Base-by-base conservation (phyloP, 2,329 filamentous ascomycete species). In the Ophiostoma tasmaniense region DNA sequence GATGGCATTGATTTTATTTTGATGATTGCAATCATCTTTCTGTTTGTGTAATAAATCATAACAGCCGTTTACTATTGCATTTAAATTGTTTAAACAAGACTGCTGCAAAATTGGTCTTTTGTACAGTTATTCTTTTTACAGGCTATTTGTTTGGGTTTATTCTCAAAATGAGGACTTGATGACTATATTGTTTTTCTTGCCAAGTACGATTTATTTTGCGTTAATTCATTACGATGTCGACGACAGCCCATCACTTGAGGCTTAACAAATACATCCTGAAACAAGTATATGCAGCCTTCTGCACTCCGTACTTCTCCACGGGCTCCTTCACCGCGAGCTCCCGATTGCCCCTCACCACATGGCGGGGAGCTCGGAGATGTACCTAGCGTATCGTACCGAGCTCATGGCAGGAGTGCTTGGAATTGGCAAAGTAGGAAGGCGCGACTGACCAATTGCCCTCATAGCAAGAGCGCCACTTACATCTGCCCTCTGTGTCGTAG, bases 341-440 rank as follows among this genome's bases (percentile, higher is more conserved):
- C 14, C 30, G 6, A 62, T 22, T 64, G 61, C 33, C 61, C 61
- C 61, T 64, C 61, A 37, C 33, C 61, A 64, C 33, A 64, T 64
- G 61, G 55, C 55, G 55, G 55, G 55, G 50, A 55, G 50, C 50
- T 55, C 50, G 50, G 50, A 55, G 22, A 55, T 55, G 50, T 22
- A 55, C 50, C 50, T 55, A 55, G 50, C 50, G 50, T 55, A 55
- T 55, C 50, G 22, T 55, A 55, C 13, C 50, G 22, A 55, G 55
- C 55, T 28, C 25, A 61, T 30, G 7, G 39, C 13, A 42, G n/a
- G n/a, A n/a, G 13, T 17, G 39, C 13, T 42, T 42, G 17, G 13
- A 42, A 42, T 42, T 4, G 13, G 13, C 39, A 45, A 45, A 45
- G 17, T 7, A 30, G 25, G 55, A 30, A 61, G 55, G 55, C 55